A percentile compares a stretch with the other conserved stretches of the same genome.
Evolutionary conservation across 352 stramenopile genomes (phyloP).

Genomic region (Globisporangium cystogenes): DNA sequence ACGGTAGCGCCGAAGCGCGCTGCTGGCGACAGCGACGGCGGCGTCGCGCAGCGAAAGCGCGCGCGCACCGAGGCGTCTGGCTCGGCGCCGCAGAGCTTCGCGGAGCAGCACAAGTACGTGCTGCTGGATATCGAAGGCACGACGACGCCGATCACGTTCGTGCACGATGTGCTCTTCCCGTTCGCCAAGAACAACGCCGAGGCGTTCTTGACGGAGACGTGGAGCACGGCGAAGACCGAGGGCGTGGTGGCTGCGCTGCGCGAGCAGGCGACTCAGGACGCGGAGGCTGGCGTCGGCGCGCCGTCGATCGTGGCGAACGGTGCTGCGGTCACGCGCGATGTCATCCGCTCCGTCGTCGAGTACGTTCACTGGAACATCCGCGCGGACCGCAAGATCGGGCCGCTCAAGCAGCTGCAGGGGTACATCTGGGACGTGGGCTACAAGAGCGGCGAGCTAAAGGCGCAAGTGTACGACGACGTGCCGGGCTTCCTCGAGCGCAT

Average conservation of each 20-base stretch:
- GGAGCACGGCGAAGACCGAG: slow-evolving; percentile 38
- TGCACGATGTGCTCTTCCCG: slow-evolving; percentile 94
- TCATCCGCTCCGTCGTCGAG: slow-evolving; percentile 29
- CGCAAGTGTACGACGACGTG: slow-evolving; percentile 91
- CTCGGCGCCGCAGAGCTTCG: slow-evolving; percentile 21
- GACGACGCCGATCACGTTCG: slow-evolving; percentile 95
- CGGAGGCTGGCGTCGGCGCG: slow-evolving; percentile 19
- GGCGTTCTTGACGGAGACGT: slow-evolving; percentile 55
- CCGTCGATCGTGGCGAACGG: slow-evolving; percentile 18
- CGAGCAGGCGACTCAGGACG: slow-evolving; percentile 38
- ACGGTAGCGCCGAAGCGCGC: slow-evolving; percentile 25
- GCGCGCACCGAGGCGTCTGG: slow-evolving; percentile 17
- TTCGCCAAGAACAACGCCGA: slow-evolving; percentile 72
- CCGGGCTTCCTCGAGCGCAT: slow-evolving; percentile 80
- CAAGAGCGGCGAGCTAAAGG: slow-evolving; percentile 76
- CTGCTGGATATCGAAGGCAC: slow-evolving; percentile 96
- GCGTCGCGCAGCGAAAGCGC: slow-evolving; percentile 53
- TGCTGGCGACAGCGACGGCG: slow-evolving; percentile 28
- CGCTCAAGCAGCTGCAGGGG: slow-evolving; percentile 89
- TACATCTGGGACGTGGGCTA: slow-evolving; percentile 90
- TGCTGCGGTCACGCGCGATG: slow-evolving; percentile 15
- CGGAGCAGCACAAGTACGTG: slow-evolving; percentile 87
- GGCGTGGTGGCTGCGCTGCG: slow-evolving; percentile 39
- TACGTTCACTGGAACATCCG: slow-evolving; percentile 75
- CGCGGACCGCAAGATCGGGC: slow-evolving; percentile 77